phyloP scores from a whole-genome alignment of 345 rosid genomes.

The Citrus unshiu region DNA sequence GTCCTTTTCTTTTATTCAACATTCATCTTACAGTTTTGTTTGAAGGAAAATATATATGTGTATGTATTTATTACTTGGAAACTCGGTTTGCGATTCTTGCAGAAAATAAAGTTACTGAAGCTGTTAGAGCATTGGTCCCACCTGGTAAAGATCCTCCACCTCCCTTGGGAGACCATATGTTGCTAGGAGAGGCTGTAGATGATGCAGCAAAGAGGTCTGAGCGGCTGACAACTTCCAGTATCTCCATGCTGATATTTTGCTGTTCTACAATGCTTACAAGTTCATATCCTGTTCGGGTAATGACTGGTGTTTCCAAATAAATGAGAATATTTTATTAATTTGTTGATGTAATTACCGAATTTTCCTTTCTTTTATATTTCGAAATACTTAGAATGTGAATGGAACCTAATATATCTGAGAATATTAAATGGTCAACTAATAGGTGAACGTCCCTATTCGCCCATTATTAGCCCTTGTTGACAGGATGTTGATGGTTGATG shows the following conservation, averaged over 20 bases:
- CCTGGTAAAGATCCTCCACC: constrained; percentile 69
- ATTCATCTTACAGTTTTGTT: background rate
- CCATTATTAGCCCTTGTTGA: constrained; percentile 69
- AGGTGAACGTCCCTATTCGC: constrained; percentile 62
- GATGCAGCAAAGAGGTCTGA: constrained; percentile 46
- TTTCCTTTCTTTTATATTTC: background rate
- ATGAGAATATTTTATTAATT: background rate
- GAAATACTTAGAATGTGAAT: background rate
- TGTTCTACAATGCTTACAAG: constrained; percentile 63
- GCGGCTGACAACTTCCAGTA: constrained; percentile 36
- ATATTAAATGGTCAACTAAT: constrained; percentile 14
- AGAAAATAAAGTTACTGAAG: constrained; percentile 61
- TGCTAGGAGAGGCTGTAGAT: constrained; percentile 31
- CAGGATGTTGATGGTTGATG: constrained; percentile 77
- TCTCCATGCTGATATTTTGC: constrained; percentile 56
- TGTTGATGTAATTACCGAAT: background rate
- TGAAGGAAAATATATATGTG: background rate
- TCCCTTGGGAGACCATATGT: constrained; percentile 55
- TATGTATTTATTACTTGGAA: background rate
- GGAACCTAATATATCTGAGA: constrained; percentile 6
- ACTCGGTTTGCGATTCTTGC: constrained; percentile 19
- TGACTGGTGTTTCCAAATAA: constrained; percentile 2
- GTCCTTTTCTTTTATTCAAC: background rate
- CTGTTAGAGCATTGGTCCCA: constrained; percentile 57
- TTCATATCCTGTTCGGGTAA: constrained; percentile 72